Percentiles rank a stretch among this genome's conserved stretches.
Conservation (phyloP, 2,329 filamentous ascomycete species). For the Zymoseptoria ardabiliae region DNA sequence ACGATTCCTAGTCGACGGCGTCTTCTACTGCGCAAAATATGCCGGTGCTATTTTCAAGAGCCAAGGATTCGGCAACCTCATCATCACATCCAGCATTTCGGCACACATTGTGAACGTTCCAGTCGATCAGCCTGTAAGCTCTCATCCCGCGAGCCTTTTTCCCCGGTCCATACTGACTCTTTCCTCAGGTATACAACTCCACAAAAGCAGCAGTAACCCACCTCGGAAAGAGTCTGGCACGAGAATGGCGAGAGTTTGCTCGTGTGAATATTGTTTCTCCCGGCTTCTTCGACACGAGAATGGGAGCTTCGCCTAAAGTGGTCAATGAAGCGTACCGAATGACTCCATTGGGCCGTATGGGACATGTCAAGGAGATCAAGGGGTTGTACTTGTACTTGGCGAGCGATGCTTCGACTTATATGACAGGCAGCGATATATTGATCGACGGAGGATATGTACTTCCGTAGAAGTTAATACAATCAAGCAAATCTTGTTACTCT, state of each 20-base stretch:
- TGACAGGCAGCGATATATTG: slow-evolving; percentile 28
- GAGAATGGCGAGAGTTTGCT: slow-evolving; percentile 51
- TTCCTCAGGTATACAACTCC: slow-evolving; percentile 43
- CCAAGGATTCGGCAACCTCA: slow-evolving; percentile 43
- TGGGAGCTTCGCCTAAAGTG: slow-evolving; percentile 40
- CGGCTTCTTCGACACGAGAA: slow-evolving; percentile 51
- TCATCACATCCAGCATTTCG: slow-evolving; percentile 37
- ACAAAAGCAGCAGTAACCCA: slow-evolving; percentile 52
- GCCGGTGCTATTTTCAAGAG: slow-evolving; percentile 36
- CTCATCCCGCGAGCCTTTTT: neutral
- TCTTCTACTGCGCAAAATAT: slow-evolving; percentile 38
- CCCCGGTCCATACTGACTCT: neutral
- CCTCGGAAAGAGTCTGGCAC: slow-evolving; percentile 48
- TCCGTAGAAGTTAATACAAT: slow-evolving; percentile 32
- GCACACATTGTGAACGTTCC: slow-evolving; percentile 32
- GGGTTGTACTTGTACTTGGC: slow-evolving; percentile 29
- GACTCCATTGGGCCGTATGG: slow-evolving; percentile 40
- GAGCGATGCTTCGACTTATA: slow-evolving; percentile 27
- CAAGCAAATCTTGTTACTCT: neutral
- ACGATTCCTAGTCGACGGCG: slow-evolving; percentile 28
- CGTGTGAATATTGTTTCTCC: slow-evolving; percentile 50
- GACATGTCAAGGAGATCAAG: slow-evolving; percentile 29
- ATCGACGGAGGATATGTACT: slow-evolving; percentile 32
- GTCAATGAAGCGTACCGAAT: slow-evolving; percentile 45
- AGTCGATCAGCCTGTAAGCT: slow-evolving; percentile 46